Evolutionary conservation across 139 green algal species (phyloP).

Genomic region (Chlorella sorokiniana): DNA sequence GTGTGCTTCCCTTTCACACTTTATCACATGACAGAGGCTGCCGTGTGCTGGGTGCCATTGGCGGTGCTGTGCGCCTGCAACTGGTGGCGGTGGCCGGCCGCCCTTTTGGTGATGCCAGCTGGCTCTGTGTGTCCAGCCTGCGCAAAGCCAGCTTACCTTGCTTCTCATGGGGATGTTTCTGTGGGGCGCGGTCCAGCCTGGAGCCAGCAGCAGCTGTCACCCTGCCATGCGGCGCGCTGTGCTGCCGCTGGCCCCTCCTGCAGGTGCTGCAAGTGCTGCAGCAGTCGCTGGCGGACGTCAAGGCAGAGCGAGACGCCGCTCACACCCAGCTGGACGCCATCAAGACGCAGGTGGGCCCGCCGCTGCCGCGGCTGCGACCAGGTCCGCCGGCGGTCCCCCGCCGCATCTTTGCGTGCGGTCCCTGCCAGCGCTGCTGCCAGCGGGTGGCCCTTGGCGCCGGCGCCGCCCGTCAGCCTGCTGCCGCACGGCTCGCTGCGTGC

Average conservation of each 20-base stretch:
- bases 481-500: background rate
- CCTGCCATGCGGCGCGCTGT: background rate
- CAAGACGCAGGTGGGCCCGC: background rate
- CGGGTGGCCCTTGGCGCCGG: too few species aligned
- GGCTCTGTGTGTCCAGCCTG: too few species aligned
- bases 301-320: background rate
- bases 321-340: background rate
- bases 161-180: too few species aligned
- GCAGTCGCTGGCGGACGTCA: background rate
- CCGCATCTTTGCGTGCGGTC: background rate
- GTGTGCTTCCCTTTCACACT: background rate
- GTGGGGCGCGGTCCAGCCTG: too few species aligned
- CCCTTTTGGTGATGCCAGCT: too few species aligned
- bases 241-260: background rate
- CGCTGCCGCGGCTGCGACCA: background rate
- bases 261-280: slow-evolving; percentile 5
- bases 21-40: too few species aligned
- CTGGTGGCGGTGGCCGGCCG: too few species aligned
- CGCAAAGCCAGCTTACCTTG: too few species aligned
- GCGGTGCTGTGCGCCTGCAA: too few species aligned
- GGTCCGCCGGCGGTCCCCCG: too few species aligned
- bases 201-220: background rate
- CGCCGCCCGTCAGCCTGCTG: background rate
- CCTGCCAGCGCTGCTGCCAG: background rate
- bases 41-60: too few species aligned